A percentile compares a stretch with the other conserved stretches of the same genome.
Conservation (phyloP, 2,329 filamentous ascomycete genomes). For the Remersonia thermophila region DNA sequence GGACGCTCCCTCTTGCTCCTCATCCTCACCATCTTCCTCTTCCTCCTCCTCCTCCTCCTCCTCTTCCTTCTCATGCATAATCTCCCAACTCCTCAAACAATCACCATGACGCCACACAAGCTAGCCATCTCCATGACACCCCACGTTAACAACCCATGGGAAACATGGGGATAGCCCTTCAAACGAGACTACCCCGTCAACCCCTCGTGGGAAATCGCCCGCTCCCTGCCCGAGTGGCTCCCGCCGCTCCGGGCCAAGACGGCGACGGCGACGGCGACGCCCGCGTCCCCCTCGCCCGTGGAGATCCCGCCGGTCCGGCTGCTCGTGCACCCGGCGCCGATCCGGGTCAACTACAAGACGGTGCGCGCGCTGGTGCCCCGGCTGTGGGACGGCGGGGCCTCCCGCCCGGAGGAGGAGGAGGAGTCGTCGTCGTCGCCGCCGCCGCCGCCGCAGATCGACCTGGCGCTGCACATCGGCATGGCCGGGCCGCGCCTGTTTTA, state of each 20-base stretch:
- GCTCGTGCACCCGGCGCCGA: slow-evolving; percentile 49
- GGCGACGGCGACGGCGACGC: slow-evolving; percentile 19
- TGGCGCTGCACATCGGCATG: slow-evolving; percentile 71
- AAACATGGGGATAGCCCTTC: slow-evolving; percentile 49
- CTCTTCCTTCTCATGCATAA: slow-evolving; percentile 1
- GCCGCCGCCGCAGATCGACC: slow-evolving; percentile 37
- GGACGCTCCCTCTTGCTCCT: too few relatives aligned
- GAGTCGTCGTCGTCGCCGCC: neutral
- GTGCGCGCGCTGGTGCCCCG: slow-evolving; percentile 52
- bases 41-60: too few relatives aligned
- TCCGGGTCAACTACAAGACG: slow-evolving; percentile 58
- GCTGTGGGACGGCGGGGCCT: slow-evolving; percentile 34
- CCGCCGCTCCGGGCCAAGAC: slow-evolving; percentile 35
- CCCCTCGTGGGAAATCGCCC: slow-evolving; percentile 69
- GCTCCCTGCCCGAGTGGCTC: slow-evolving; percentile 52
- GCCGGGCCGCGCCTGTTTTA: slow-evolving; percentile 54
- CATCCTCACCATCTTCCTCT: too few relatives aligned
- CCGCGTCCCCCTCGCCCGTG: slow-evolving; percentile 13
- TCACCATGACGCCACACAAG: neutral
- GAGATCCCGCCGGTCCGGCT: slow-evolving; percentile 43
- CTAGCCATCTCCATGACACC: neutral
- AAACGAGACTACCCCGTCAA: slow-evolving; percentile 59
- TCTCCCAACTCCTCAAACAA: neutral
- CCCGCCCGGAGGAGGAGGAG: neutral
- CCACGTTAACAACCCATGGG: too few relatives aligned